Conservation (phyloP, 305 asterid genomes). For the Caryopteris hybrid region DNA sequence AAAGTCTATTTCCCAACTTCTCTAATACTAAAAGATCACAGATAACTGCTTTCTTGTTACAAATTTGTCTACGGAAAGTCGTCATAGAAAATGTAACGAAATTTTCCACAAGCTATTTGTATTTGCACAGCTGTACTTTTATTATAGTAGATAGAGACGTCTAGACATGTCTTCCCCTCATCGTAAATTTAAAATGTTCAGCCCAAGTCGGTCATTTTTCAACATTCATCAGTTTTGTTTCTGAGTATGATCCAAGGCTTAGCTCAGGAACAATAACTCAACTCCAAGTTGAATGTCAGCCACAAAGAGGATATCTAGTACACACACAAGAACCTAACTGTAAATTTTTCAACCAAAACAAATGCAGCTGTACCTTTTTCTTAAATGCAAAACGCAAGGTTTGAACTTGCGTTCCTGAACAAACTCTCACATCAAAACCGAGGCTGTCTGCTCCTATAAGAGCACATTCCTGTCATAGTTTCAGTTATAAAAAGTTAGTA, state of each 20-base stretch:
- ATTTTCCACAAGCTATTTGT: neutral
- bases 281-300: neutral
- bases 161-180: neutral
- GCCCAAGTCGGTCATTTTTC: neutral
- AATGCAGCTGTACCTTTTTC: conserved; percentile 58
- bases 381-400: conserved; percentile 79
- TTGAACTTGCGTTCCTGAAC: conserved; percentile 87
- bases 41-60: neutral
- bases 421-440: conserved; percentile 87
- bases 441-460: conserved; percentile 83
- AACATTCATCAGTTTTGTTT: neutral
- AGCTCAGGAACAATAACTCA: conserved; percentile 6
- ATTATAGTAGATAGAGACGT: neutral
- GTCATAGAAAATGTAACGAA: neutral
- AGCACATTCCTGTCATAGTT: conserved; percentile 60
- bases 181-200: neutral
- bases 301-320: neutral
- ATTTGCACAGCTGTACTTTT: neutral
- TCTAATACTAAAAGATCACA: neutral
- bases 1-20: neutral
- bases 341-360: neutral
- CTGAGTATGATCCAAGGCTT: neutral
- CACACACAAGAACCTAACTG: neutral
- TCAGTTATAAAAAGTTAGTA: conserved; percentile 15
- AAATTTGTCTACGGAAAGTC: neutral